Conservation (phyloP, 768 basidiomycete genomes). For the Termitomyces sp. region DNA sequence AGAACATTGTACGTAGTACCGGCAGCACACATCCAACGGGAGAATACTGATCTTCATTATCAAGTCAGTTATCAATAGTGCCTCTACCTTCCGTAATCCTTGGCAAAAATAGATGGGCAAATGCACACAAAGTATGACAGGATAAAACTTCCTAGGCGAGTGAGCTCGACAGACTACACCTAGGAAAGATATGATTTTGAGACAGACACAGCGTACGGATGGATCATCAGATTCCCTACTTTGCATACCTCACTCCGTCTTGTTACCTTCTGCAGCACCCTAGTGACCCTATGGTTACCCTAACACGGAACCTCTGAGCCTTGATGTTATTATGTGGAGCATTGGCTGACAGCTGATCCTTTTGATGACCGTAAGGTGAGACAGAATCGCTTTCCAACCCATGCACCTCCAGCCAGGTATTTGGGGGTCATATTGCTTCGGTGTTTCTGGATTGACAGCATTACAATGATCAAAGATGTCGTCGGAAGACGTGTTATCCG, state of each 20-base stretch:
- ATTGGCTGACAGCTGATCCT: neutral
- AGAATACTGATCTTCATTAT: too few relatives aligned
- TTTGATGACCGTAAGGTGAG: neutral
- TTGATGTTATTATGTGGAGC: neutral
- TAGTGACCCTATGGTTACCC: too few relatives aligned
- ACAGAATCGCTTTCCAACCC: neutral
- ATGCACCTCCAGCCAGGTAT: neutral
- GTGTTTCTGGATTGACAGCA: neutral
- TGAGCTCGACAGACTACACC: too few relatives aligned
- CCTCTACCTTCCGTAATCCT: too few relatives aligned
- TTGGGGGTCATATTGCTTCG: neutral
- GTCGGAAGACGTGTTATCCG: neutral
- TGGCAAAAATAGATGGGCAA: too few relatives aligned
- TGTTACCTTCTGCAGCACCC: slow-evolving; percentile 11
- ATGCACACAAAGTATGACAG: too few relatives aligned
- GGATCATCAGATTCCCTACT: slow-evolving; percentile 27
- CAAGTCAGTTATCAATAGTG: too few relatives aligned
- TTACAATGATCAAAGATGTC: neutral
- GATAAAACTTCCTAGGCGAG: too few relatives aligned
- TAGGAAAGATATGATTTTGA: too few relatives aligned
- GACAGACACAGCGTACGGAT: slow-evolving; percentile 17
- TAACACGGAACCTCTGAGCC: neutral
- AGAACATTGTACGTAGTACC: too few relatives aligned
- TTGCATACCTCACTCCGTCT: slow-evolving; percentile 23
- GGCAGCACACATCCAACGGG: too few relatives aligned